Percentiles rank a stretch among this genome's conserved stretches.
Evolutionary conservation across 2,329 filamentous ascomycete species (phyloP).

Genomic region (Cordyceps militaris): DNA sequence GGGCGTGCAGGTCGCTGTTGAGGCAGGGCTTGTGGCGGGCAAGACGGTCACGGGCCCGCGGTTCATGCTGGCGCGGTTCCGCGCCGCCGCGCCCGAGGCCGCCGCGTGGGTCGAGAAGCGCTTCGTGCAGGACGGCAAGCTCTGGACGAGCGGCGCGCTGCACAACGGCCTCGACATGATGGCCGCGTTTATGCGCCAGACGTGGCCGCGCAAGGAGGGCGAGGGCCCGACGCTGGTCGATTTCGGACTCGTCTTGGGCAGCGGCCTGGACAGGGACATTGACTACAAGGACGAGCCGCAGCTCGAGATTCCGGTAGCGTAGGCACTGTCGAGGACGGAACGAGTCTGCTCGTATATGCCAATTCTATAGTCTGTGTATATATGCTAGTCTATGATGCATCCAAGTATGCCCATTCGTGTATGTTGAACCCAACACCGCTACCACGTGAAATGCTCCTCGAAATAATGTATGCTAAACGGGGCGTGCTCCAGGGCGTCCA

Average conservation of each 20-base stretch:
- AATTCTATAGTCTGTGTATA: neutral
- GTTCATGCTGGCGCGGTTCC: constrained; percentile 21
- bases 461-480: constrained; percentile 32
- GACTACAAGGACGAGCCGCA: constrained; percentile 25
- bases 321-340: neutral
- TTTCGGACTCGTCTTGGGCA: constrained; percentile 16
- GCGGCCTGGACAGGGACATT: constrained; percentile 24
- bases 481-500: constrained; percentile 23
- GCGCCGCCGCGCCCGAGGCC: constrained; percentile 21
- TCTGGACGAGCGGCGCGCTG: constrained; percentile 29
- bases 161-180: constrained; percentile 31
- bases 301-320: neutral
- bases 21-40: constrained; percentile 29
- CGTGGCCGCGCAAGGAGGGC: constrained; percentile 22
- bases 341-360: neutral
- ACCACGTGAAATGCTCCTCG: constrained; percentile 39
- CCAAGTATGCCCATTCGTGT: neutral
- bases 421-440: neutral
- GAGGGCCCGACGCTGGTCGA: constrained; percentile 16
- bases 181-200: constrained; percentile 22
- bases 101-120: constrained; percentile 33
- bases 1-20: constrained; percentile 25
- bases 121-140: constrained; percentile 29
- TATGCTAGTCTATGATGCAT: neutral
- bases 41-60: constrained; percentile 33